Conservation (phyloP, 192 early-diverging fungal species). For the Linnemannia hyalina region DNA sequence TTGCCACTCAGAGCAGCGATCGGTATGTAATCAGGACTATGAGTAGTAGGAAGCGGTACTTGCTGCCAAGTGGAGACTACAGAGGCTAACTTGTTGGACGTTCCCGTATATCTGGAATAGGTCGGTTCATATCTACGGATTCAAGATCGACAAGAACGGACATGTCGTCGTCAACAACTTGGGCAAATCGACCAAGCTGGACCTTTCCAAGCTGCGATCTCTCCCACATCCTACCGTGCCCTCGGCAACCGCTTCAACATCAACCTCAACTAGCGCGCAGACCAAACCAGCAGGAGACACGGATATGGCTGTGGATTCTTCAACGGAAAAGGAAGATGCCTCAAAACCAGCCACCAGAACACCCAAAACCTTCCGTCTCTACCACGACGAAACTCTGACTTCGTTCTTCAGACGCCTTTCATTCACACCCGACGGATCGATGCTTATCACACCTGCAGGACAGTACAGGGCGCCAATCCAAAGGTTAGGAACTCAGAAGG, state of each 20-base stretch:
- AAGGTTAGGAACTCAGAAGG: constrained; percentile 22
- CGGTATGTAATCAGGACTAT: constrained; percentile 61
- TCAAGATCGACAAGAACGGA: constrained; percentile 45
- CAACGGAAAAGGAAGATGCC: constrained; percentile 29
- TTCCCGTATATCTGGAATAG: constrained; percentile 19
- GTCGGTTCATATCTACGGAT: constrained; percentile 62
- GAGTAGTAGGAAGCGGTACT: neutral
- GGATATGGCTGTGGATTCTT: constrained; percentile 5
- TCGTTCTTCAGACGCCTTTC: constrained; percentile 92
- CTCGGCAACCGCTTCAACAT: neutral
- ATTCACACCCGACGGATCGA: constrained; percentile 90
- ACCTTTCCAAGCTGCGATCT: constrained; percentile 43
- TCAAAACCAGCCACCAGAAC: constrained; percentile 25
- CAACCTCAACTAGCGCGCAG: constrained; percentile 11
- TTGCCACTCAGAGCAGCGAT: constrained; percentile 95
- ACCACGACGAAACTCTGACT: constrained; percentile 89
- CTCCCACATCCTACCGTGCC: constrained; percentile 8
- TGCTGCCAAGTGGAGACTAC: neutral
- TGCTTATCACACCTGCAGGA: constrained; percentile 87
- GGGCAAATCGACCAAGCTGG: constrained; percentile 50
- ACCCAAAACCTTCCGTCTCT: constrained; percentile 66
- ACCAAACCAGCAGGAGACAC: neutral
- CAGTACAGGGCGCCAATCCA: constrained; percentile 57
- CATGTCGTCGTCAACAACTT: constrained; percentile 34
- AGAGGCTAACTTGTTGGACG: neutral